Conservation (phyloP, 148 eudicot genomes). For the Arbutus unedo region DNA sequence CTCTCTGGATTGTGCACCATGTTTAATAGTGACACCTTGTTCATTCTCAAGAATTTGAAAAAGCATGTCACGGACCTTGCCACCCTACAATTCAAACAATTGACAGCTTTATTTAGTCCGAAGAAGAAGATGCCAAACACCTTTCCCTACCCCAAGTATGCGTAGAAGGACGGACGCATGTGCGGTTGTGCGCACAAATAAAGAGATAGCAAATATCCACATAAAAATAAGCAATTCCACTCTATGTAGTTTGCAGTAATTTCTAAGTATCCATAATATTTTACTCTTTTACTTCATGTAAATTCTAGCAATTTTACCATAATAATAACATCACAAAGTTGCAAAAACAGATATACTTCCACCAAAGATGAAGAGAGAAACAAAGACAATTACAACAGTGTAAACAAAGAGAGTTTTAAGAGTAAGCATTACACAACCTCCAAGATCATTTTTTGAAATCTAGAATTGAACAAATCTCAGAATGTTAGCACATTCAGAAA, state of each 20-base stretch:
- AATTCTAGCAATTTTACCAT: neutral
- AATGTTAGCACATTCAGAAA: neutral
- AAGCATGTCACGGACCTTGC: conserved; percentile 87
- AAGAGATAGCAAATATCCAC: neutral
- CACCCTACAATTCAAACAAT: conserved; percentile 57
- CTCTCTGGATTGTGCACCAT: conserved; percentile 96
- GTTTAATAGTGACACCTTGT: conserved; percentile 73
- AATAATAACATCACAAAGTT: neutral
- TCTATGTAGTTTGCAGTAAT: neutral
- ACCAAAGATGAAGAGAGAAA: neutral
- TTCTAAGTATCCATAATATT: neutral
- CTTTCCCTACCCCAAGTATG: neutral
- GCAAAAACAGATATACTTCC: neutral
- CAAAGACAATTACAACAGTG: neutral
- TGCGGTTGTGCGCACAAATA: too few species aligned
- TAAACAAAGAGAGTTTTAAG: neutral
- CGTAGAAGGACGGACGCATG: neutral
- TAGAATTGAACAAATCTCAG: neutral
- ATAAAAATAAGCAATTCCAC: neutral
- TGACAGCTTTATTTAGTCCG: neutral
- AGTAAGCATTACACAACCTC: neutral
- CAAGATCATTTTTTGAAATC: neutral
- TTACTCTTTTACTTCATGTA: neutral
- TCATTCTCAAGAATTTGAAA: conserved; percentile 90
- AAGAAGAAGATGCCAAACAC: neutral